A percentile compares a stretch with the other conserved stretches of the same genome.
These are phyloP conservation scores for Miscanthus lutarioriparius DNA, from an alignment of 176 grass and related monocot species.

Conservation along the genomic window DNA sequence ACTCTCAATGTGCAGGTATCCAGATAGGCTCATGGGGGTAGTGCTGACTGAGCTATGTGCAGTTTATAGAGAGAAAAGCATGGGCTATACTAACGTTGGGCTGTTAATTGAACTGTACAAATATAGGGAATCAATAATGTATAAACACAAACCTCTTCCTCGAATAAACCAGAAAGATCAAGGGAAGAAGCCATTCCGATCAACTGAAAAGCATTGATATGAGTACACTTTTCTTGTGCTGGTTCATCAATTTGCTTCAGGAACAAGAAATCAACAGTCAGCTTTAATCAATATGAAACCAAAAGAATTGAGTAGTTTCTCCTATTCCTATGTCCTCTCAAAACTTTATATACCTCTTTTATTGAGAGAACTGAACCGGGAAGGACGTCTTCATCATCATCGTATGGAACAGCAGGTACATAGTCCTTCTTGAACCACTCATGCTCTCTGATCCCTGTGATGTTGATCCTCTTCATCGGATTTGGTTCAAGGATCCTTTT, in stretches of 20 bases:
- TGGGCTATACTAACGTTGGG: neutral
- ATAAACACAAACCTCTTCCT: conserved; percentile 76
- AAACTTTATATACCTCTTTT: conserved; percentile 60
- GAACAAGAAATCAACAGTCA: conserved; percentile 37
- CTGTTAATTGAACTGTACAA: neutral
- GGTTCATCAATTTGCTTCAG: conserved; percentile 50
- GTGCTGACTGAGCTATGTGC: neutral
- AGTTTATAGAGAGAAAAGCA: too few species aligned
- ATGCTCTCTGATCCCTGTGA: conserved; percentile 57
- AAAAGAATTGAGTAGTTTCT: neutral
- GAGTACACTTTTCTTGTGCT: conserved; percentile 40
- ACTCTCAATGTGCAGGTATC: conserved; percentile 7
- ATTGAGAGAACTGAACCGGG: conserved; percentile 30
- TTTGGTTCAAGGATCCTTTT: conserved; percentile 72
- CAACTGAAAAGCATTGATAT: conserved; percentile 86
- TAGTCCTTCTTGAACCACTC: conserved; percentile 78
- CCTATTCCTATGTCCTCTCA: neutral
- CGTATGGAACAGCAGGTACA: conserved; percentile 36
- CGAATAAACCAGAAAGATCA: conserved; percentile 89
- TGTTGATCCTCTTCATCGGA: conserved; percentile 63
- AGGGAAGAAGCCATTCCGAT: conserved; percentile 89
- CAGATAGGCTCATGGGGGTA: neutral
- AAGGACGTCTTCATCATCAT: conserved; percentile 58
- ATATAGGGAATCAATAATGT: neutral
- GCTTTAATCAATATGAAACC: conserved; percentile 10